Conservation (phyloP, 1,284 basidiomycete genomes). For the Sporisorium graminicola region DNA sequence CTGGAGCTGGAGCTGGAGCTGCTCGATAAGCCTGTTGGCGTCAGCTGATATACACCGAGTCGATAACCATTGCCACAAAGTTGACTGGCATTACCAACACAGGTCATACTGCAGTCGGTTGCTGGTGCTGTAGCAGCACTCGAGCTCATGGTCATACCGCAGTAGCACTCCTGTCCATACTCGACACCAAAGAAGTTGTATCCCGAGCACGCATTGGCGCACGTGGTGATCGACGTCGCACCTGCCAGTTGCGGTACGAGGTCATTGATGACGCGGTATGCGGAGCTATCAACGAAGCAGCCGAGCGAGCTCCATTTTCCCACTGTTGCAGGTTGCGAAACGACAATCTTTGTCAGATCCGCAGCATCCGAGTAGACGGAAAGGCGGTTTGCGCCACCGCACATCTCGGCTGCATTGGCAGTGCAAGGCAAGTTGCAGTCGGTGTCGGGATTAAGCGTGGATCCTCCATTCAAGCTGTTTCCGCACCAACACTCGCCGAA, state of each 20-base stretch:
- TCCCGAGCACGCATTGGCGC: slow-evolving; percentile 67
- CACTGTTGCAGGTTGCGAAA: slow-evolving; percentile 10
- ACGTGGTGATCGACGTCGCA: slow-evolving; percentile 62
- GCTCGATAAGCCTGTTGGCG: neutral
- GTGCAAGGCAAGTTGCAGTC: slow-evolving; percentile 65
- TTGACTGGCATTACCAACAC: slow-evolving; percentile 76
- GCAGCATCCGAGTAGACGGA: slow-evolving; percentile 58
- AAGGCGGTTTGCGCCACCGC: slow-evolving; percentile 66
- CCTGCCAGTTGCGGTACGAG: neutral
- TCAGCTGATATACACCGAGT: slow-evolving; percentile 77
- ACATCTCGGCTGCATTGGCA: slow-evolving; percentile 65
- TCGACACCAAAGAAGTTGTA: slow-evolving; percentile 70
- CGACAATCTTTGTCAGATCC: slow-evolving; percentile 4
- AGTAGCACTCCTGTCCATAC: slow-evolving; percentile 69
- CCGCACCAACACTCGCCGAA: slow-evolving; percentile 69
- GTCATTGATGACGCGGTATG: slow-evolving; percentile 7
- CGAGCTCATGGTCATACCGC: slow-evolving; percentile 40
- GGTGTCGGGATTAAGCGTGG: slow-evolving; percentile 7
- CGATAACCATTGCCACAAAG: slow-evolving; percentile 79
- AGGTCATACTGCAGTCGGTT: slow-evolving; percentile 77
- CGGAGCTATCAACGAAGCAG: slow-evolving; percentile 17
- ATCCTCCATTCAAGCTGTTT: slow-evolving; percentile 14
- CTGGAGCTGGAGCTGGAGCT: slow-evolving; percentile 8
- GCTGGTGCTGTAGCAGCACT: slow-evolving; percentile 57
- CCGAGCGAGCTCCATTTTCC: slow-evolving; percentile 14